phyloP scores from a whole-genome alignment of 148 eudicot genomes.

The Camellia granthamiana region DNA sequence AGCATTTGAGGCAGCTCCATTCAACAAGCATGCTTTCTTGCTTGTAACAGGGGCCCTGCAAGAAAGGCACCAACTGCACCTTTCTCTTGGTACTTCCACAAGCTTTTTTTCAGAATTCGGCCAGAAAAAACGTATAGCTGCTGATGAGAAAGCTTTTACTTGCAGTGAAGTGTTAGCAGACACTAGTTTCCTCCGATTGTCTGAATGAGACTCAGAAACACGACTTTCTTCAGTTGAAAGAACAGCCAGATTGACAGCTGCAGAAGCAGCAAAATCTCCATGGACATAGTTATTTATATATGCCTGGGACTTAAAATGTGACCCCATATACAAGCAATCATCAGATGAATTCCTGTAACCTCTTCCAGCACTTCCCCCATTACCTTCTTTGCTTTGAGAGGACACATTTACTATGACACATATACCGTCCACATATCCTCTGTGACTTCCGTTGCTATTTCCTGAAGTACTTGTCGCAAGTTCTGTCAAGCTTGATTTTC shows the following conservation, averaged over 20 bases:
- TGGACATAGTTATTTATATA: slow-evolving; percentile 76
- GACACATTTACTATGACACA: slow-evolving; percentile 18
- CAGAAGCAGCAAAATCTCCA: slow-evolving; percentile 94
- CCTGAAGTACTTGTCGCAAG: slow-evolving; percentile 24
- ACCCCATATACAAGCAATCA: slow-evolving; percentile 57
- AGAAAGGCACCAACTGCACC: slow-evolving; percentile 91
- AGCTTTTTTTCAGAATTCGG: slow-evolving; percentile 81
- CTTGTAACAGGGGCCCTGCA: slow-evolving; percentile 64
- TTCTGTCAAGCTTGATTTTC: slow-evolving; percentile 25
- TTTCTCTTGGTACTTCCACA: slow-evolving; percentile 86
- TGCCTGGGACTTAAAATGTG: slow-evolving; percentile 57
- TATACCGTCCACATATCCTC: slow-evolving; percentile 29
- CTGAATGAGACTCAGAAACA: slow-evolving; percentile 43
- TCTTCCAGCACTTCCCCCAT: slow-evolving; percentile 25
- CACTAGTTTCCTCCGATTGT: slow-evolving; percentile 54
- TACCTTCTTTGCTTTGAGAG: slow-evolving; percentile 28
- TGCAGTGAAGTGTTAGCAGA: slow-evolving; percentile 59
- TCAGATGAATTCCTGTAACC: slow-evolving; percentile 23
- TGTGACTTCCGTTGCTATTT: slow-evolving; percentile 18
- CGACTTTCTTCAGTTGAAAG: slow-evolving; percentile 69
- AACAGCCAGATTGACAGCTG: slow-evolving; percentile 68
- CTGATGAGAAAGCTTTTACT: slow-evolving; percentile 77
- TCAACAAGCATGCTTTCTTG: slow-evolving; percentile 84
- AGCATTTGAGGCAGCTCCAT: slow-evolving; percentile 85
- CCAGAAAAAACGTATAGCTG: slow-evolving; percentile 86